Conservation (phyloP, 768 basidiomycete species). For the Solioccasus polychromus region DNA sequence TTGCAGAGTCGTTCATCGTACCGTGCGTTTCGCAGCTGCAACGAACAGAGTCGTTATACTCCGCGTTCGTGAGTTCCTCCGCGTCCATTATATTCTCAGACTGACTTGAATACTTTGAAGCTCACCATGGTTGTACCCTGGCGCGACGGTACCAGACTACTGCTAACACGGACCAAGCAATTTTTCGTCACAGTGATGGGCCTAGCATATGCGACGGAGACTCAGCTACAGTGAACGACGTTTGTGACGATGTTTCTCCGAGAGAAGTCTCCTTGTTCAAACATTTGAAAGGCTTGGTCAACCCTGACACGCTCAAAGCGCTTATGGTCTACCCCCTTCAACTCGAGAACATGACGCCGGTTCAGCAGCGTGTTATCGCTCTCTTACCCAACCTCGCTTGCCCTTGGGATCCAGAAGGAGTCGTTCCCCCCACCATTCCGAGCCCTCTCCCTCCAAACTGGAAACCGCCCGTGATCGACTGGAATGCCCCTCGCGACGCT, state of each 20-base stretch:
- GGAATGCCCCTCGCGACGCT: conserved; percentile 52
- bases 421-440: not conserved
- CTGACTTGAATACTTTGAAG: conserved; percentile 1
- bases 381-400: conserved; percentile 68
- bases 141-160: conserved; percentile 7
- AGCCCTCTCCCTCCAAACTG: not conserved
- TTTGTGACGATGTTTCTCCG: not conserved
- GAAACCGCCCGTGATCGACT: conserved; percentile 2
- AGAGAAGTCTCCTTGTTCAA: conserved; percentile 25
- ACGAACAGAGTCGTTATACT: not conserved
- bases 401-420: conserved; percentile 43
- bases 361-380: conserved; percentile 76
- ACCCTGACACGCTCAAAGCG: conserved; percentile 49
- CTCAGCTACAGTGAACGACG: not conserved
- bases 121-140: not conserved
- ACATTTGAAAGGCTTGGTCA: conserved; percentile 38
- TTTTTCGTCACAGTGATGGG: not conserved
- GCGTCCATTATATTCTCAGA: not conserved
- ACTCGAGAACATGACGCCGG: conserved; percentile 70
- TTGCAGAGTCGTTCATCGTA: not conserved
- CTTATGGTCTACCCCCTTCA: conserved; percentile 63
- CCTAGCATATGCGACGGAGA: not conserved
- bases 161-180: not conserved
- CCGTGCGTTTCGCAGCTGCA: not conserved
- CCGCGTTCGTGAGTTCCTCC: conserved; percentile 15